Conservation (phyloP, 768 basidiomycete species). For the Psilocybe sp. region DNA sequence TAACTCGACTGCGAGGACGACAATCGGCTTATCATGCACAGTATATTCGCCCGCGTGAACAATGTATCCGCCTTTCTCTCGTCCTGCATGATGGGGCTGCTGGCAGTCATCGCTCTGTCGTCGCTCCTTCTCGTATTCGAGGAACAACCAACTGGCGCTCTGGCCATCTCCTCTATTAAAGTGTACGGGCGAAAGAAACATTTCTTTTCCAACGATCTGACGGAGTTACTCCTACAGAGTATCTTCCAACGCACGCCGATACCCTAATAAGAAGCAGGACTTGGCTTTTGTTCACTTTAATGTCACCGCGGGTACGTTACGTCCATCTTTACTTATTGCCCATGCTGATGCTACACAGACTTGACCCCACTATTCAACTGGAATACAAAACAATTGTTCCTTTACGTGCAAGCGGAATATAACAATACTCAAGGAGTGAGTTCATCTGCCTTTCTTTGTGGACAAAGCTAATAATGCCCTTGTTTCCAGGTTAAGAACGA, state of each 20-base stretch:
- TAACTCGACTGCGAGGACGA: no score
- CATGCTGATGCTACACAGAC: slow-evolving; percentile 42
- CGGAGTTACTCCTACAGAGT: slow-evolving; percentile 17
- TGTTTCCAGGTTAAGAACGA: slow-evolving; percentile 32
- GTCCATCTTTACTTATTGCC: slow-evolving; percentile 1
- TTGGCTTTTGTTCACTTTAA: slow-evolving; percentile 81
- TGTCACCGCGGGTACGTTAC: slow-evolving; percentile 66
- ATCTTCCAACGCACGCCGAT: slow-evolving; percentile 48
- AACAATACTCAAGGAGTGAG: slow-evolving; percentile 69
- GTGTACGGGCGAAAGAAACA: slow-evolving; percentile 50
- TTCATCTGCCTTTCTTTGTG: neutral
- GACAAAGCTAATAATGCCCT: neutral
- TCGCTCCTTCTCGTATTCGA: slow-evolving; percentile 54
- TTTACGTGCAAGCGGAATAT: slow-evolving; percentile 87
- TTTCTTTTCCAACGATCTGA: neutral
- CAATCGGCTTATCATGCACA: slow-evolving; percentile 53
- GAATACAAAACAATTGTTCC: slow-evolving; percentile 95
- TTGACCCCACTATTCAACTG: slow-evolving; percentile 83
- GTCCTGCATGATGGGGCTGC: slow-evolving; percentile 69
- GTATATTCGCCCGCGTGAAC: slow-evolving; percentile 66
- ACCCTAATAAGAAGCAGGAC: slow-evolving; percentile 65
- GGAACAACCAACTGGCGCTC: slow-evolving; percentile 51
- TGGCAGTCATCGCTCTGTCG: slow-evolving; percentile 70
- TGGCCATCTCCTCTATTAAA: slow-evolving; percentile 66
- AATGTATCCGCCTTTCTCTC: slow-evolving; percentile 73